A percentile compares a stretch with the other conserved stretches of the same genome.
Conservation (phyloP, 352 stramenopile species). For the Phytophthora melonis region DNA sequence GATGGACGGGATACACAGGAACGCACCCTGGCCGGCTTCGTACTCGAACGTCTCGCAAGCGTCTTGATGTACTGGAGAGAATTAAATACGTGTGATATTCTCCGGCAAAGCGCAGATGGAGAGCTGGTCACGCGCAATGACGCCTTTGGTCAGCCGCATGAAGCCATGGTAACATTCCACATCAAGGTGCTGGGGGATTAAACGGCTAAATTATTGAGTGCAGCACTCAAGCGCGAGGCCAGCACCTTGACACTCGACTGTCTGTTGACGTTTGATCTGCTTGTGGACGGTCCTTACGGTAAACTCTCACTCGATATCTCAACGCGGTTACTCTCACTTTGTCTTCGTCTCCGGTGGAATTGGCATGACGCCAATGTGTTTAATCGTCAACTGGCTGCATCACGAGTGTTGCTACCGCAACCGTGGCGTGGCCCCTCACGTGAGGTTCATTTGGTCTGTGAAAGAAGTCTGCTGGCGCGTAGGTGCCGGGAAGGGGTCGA, state of each 20-base stretch:
- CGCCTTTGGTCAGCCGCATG: slow-evolving; percentile 35
- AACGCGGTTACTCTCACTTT: slow-evolving; percentile 57
- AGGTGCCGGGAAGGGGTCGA: slow-evolving; percentile 45
- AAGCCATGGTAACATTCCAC: slow-evolving; percentile 74
- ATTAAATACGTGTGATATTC: slow-evolving; percentile 59
- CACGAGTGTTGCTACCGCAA: slow-evolving; percentile 37
- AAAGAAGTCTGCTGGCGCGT: slow-evolving; percentile 49
- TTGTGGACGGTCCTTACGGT: slow-evolving; percentile 67
- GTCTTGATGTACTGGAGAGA: slow-evolving; percentile 49
- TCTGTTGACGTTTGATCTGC: slow-evolving; percentile 37
- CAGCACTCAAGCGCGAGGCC: slow-evolving; percentile 43
- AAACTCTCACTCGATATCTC: slow-evolving; percentile 54
- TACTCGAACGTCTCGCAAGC: slow-evolving; percentile 49
- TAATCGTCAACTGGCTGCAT: slow-evolving; percentile 54
- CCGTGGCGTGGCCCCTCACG: slow-evolving; percentile 44
- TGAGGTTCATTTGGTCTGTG: slow-evolving; percentile 62
- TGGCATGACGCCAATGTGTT: slow-evolving; percentile 62
- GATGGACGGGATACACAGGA: slow-evolving; percentile 81
- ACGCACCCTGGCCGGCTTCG: slow-evolving; percentile 73
- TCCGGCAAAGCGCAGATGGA: slow-evolving; percentile 36
- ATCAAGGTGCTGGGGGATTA: slow-evolving; percentile 70
- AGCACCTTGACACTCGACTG: slow-evolving; percentile 34
- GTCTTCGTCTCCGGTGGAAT: slow-evolving; percentile 62
- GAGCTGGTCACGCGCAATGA: slow-evolving; percentile 44
- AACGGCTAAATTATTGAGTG: slow-evolving; percentile 61